Base-by-base conservation (phyloP, 805 yeast genomes). In the Wickerhamomyces sydowiorum region DNA sequence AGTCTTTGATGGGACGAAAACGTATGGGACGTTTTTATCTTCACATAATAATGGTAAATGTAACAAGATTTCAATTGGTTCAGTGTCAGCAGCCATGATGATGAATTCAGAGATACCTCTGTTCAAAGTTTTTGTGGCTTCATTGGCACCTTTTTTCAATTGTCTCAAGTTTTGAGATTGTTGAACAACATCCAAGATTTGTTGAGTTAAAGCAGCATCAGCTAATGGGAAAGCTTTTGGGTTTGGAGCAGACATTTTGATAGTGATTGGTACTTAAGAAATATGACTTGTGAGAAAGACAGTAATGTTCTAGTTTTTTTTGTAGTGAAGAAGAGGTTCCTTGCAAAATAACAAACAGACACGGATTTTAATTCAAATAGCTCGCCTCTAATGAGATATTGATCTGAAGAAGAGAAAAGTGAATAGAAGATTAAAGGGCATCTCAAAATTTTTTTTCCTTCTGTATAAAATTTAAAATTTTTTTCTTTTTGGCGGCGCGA, bases 11-110 rank as follows among this genome's bases (percentile, higher is more conserved):
- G 99, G 97, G 54, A 93, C 98, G 57, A 93, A 93, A 52, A 93
- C 98, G 76, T 93, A 93, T 51, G 99, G 97, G 55, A 93, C 99
- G 76, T 93, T 93, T 80, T 93, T 93, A 74, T 93, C 99, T 75
- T 93, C 99, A 72, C 99, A 93, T 60, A 93, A 77, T 60, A 93
- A 79, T 39, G 99, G 99, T 68, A 93, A 79, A 68, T 93, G 99
- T 70, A 93, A 80, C 64, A 93, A 82, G 69, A 93, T 91, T 76
- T 93, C 99, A 64, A 93, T 90, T 60, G 99, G 99, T 73, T 90
- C 96, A 61, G 99, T 89, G 67, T 93, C 99, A 59, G 99, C 99
- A 54, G 99, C 99, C 97, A 93, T 88, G 74, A 91, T 87, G 70
- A 91, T 90, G 78, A 91, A 91, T 75, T 91, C 99, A 60, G 97